These are phyloP conservation scores for Penicillium sp. DNA, from an alignment of 2,329 filamentous ascomycete genomes.

Conservation along the genomic window DNA sequence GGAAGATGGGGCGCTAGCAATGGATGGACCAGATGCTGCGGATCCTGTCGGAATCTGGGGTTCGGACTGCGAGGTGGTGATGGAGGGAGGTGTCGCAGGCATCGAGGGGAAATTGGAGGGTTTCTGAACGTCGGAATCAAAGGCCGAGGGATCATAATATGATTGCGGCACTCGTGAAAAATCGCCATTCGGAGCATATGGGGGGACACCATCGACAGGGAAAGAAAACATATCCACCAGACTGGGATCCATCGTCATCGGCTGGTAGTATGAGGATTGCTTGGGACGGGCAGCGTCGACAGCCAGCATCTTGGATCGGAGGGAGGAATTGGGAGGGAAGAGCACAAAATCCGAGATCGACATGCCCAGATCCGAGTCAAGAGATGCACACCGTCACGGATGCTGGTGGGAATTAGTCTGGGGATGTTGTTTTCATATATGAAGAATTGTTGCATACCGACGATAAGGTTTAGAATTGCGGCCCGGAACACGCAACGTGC, in stretches of 20 bases:
- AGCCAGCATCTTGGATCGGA: slow-evolving; percentile 28
- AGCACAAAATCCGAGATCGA: slow-evolving; percentile 14
- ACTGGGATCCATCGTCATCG: slow-evolving; percentile 30
- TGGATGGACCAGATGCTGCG: slow-evolving; percentile 56
- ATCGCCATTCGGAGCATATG: slow-evolving; percentile 21
- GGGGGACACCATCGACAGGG: slow-evolving; percentile 23
- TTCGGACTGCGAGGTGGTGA: slow-evolving; percentile 30
- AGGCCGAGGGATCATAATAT: slow-evolving; percentile 27
- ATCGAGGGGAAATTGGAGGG: slow-evolving; percentile 24
- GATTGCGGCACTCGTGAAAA: slow-evolving; percentile 20
- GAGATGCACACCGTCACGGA: too few relatives aligned
- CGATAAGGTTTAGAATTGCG: slow-evolving; percentile 22
- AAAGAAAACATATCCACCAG: slow-evolving; percentile 30
- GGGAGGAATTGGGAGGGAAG: slow-evolving; percentile 4
- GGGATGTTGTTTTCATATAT: too few relatives aligned
- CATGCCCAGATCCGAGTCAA: too few relatives aligned
- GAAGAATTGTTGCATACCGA: too few relatives aligned
- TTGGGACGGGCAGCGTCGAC: slow-evolving; percentile 30
- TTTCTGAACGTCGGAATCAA: slow-evolving; percentile 26
- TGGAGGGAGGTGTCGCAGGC: slow-evolving; percentile 32
- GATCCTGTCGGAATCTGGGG: slow-evolving; percentile 54
- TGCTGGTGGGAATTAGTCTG: too few relatives aligned
- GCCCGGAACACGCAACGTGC: slow-evolving; percentile 19
- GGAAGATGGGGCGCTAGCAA: slow-evolving; percentile 55
- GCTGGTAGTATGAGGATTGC: slow-evolving; percentile 27